Conservation (phyloP, 257 asterid species). For the Nicotiana knightiana region DNA sequence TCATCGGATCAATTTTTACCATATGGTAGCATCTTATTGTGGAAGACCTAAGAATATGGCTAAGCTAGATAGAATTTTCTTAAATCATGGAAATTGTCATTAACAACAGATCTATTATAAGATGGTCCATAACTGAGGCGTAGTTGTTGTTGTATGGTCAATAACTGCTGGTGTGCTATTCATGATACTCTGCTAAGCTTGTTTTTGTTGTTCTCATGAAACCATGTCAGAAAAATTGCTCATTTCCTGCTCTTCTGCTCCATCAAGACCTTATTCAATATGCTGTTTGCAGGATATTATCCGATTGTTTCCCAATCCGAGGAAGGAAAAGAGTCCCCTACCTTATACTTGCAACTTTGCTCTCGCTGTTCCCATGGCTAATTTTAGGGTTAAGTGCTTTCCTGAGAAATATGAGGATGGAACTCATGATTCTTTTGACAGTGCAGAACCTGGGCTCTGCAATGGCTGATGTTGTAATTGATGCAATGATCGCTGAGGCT, state of each 20-base stretch:
- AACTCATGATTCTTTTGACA: conserved; percentile 77
- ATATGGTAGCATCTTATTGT: background rate
- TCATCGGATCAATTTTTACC: background rate
- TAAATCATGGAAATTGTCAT: background rate
- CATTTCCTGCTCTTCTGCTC: background rate
- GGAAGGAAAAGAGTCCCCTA: conserved; percentile 89
- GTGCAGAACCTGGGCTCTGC: conserved; percentile 94
- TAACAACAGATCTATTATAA: background rate
- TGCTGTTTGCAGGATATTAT: conserved; percentile 61
- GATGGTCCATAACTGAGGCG: background rate
- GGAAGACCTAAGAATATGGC: background rate
- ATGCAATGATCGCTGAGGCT: conserved; percentile 99
- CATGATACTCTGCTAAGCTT: background rate
- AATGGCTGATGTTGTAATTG: conserved; percentile 98
- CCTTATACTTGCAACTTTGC: conserved; percentile 64
- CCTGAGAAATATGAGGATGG: conserved; percentile 54
- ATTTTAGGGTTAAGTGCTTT: conserved; percentile 45
- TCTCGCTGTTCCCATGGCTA: conserved; percentile 84
- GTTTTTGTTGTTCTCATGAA: background rate
- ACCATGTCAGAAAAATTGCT: background rate
- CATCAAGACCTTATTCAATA: background rate
- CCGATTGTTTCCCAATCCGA: conserved; percentile 85
- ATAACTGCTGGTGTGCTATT: background rate
- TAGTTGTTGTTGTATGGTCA: background rate
- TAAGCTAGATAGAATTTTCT: background rate